Evolutionary conservation across 1,139 yeast genomes (phyloP).

Genomic region (Hyphopichia buzzinii): DNA sequence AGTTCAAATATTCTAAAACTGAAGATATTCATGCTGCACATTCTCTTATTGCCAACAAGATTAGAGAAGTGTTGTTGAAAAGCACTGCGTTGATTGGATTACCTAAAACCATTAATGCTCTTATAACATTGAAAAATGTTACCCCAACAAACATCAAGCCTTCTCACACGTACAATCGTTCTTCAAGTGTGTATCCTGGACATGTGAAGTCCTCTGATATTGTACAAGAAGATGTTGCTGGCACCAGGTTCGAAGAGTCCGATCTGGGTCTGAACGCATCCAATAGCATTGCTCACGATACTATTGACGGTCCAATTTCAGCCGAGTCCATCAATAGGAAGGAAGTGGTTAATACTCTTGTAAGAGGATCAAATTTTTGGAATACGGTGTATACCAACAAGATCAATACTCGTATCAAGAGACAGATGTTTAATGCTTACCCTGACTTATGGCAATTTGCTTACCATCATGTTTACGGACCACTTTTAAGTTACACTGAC

Average conservation of each 20-base stretch:
- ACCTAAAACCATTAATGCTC: constrained; percentile 80
- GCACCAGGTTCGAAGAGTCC: constrained; percentile 31
- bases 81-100: constrained; percentile 77
- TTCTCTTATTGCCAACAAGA: constrained; percentile 48
- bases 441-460: constrained; percentile 84
- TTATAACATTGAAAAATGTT: constrained; percentile 60
- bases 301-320: constrained; percentile 46
- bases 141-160: constrained; percentile 56
- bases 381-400: constrained; percentile 68
- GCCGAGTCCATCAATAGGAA: constrained; percentile 27
- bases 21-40: constrained; percentile 40
- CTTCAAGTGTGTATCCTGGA: constrained; percentile 32
- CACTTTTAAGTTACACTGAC: constrained; percentile 66
- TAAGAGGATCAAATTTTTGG: constrained; percentile 71
- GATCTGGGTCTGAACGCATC: constrained; percentile 6
- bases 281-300: constrained; percentile 22
- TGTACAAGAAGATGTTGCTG: constrained; percentile 41
- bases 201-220: constrained; percentile 37
- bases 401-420: constrained; percentile 62
- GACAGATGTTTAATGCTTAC: constrained; percentile 70
- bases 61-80: constrained; percentile 76
- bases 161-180: constrained; percentile 22
- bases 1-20: constrained; percentile 28
- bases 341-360: constrained; percentile 27
- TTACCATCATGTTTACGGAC: constrained; percentile 72